A percentile compares a stretch with the other conserved stretches of the same genome.
phyloP scores from a whole-genome alignment of 2,329 filamentous ascomycete species.

The Aureobasidium sp. region DNA sequence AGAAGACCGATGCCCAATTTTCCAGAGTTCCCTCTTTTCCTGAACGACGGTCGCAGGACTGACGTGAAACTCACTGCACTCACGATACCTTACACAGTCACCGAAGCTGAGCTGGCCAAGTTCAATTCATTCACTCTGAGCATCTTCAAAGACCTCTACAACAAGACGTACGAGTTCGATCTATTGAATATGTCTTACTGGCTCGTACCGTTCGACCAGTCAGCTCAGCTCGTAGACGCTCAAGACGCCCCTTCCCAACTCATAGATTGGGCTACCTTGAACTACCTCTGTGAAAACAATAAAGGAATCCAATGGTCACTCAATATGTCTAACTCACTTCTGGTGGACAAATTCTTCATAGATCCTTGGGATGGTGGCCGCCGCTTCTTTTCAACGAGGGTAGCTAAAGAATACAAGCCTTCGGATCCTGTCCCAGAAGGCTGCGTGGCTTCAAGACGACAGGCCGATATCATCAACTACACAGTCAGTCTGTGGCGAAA shows the following conservation, averaged over 20 bases:
- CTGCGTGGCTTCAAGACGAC: slow-evolving; percentile 33
- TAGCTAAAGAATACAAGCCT: slow-evolving; percentile 48
- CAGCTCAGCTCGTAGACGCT: background rate
- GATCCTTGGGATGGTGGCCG: slow-evolving; percentile 49
- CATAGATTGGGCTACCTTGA: slow-evolving; percentile 57
- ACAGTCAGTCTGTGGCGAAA: slow-evolving; percentile 67
- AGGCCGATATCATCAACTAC: slow-evolving; percentile 67
- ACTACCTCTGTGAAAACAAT: slow-evolving; percentile 28
- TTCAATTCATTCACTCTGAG: slow-evolving; percentile 67
- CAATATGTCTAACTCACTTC: slow-evolving; percentile 29
- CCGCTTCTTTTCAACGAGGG: slow-evolving; percentile 44
- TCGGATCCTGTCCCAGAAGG: slow-evolving; percentile 55
- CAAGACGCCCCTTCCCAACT: background rate
- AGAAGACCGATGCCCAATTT: slow-evolving; percentile 55
- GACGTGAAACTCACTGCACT: slow-evolving; percentile 43
- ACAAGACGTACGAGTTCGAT: slow-evolving; percentile 67
- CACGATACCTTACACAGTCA: slow-evolving; percentile 34
- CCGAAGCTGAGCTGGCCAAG: slow-evolving; percentile 37
- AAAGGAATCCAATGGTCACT: slow-evolving; percentile 36
- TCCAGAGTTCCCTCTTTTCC: slow-evolving; percentile 62
- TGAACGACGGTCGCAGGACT: slow-evolving; percentile 55
- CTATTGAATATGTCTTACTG: slow-evolving; percentile 69
- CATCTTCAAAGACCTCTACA: slow-evolving; percentile 78
- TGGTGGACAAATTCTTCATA: slow-evolving; percentile 45
- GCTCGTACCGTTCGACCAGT: slow-evolving; percentile 50